These are phyloP conservation scores for Myrica gale DNA, from an alignment of 306 rosid species.

Conservation along the genomic window DNA sequence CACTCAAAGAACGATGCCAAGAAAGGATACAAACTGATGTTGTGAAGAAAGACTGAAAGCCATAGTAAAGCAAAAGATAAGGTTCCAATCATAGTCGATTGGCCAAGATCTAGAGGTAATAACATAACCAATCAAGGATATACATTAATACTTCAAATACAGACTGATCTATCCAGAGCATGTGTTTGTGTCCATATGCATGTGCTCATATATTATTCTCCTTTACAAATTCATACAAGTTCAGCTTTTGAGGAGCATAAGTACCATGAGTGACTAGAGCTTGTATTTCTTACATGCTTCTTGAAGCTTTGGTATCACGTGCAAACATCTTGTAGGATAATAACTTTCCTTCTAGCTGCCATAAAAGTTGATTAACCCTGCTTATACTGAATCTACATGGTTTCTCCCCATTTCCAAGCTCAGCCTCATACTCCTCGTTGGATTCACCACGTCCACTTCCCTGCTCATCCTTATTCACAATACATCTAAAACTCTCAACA, in stretches of 20 bases:
- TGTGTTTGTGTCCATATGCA: not conserved
- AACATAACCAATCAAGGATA: not conserved
- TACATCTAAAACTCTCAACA: constrained; percentile 25
- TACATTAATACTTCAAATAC: not conserved
- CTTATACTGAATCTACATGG: constrained; percentile 52
- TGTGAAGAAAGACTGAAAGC: not conserved
- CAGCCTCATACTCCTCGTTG: constrained; percentile 22
- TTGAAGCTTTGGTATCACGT: constrained; percentile 95
- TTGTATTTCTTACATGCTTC: constrained; percentile 70
- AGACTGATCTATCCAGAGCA: not conserved
- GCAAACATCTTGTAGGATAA: constrained; percentile 94
- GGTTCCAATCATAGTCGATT: not conserved
- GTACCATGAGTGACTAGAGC: constrained; percentile 19
- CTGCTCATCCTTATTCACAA: constrained; percentile 27
- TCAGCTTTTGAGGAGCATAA: not conserved
- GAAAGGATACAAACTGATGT: not conserved
- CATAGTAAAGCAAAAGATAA: not conserved
- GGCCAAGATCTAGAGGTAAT: not conserved
- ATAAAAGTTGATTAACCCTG: constrained; percentile 70
- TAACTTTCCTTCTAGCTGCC: constrained; percentile 71
- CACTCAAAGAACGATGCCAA: not conserved
- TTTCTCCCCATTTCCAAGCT: constrained; percentile 41
- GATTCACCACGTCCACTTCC: constrained; percentile 21
- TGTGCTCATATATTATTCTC: not conserved
- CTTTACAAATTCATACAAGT: not conserved